A percentile compares a stretch with the other conserved stretches of the same genome.
Evolutionary conservation across 352 stramenopile species (phyloP).

Genomic region (Blastocystis sp.): DNA sequence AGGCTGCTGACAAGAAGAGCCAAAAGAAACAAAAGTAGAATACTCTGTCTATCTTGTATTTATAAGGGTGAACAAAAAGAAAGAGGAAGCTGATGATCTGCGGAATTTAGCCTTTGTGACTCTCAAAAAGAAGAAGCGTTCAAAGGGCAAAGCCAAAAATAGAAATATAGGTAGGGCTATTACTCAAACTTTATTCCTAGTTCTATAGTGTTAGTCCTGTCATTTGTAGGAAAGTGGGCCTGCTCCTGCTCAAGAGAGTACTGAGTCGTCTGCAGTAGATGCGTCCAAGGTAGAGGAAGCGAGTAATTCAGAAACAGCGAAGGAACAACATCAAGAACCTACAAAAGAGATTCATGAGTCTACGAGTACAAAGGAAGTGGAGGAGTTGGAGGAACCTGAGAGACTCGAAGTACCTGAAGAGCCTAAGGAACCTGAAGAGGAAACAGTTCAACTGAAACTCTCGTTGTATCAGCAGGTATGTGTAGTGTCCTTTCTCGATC

Average conservation of each 20-base stretch:
- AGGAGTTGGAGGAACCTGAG: too few relatives aligned
- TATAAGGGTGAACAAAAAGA: conserved; percentile 12
- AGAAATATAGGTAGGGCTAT: neutral
- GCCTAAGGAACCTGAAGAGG: neutral
- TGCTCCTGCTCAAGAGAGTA: neutral
- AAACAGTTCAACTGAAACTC: conserved; percentile 12
- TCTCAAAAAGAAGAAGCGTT: conserved; percentile 31
- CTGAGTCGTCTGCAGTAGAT: neutral
- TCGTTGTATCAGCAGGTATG: neutral
- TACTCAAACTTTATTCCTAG: too few relatives aligned
- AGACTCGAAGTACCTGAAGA: neutral
- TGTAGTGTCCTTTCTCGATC: neutral
- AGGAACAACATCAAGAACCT: neutral
- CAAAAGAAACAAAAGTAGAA: conserved; percentile 19
- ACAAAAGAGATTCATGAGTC: neutral
- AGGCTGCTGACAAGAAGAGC: neutral
- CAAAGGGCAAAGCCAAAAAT: neutral
- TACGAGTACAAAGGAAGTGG: too few relatives aligned
- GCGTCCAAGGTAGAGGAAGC: neutral
- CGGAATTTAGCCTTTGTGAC: neutral
- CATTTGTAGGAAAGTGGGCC: too few relatives aligned
- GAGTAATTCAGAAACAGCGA: neutral
- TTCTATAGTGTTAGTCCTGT: too few relatives aligned
- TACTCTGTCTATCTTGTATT: neutral
- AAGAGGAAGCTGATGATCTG: conserved; percentile 2